Percentiles rank a stretch among this genome's conserved stretches.
phyloP scores from a whole-genome alignment of 805 yeast species.

The Wickerhamiella vanderwaltii region DNA sequence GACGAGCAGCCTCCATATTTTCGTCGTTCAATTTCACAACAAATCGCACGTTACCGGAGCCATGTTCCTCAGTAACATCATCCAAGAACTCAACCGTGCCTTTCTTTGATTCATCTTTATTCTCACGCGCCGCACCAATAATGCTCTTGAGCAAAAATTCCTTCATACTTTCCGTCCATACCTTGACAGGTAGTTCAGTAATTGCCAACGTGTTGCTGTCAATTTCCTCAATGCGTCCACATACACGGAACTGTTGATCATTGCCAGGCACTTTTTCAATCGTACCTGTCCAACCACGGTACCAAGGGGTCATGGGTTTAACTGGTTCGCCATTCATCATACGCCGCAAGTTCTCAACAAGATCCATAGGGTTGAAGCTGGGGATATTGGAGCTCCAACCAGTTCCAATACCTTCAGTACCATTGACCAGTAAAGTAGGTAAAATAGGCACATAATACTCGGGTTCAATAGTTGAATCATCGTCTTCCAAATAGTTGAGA shows the following conservation, averaged over 20 bases:
- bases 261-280: conserved; percentile 43
- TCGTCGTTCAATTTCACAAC: conserved; percentile 60
- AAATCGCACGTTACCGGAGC: conserved; percentile 56
- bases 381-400: conserved; percentile 97
- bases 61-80: conserved; percentile 91
- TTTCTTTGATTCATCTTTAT: conserved; percentile 36
- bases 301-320: conserved; percentile 82
- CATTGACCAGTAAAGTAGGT: conserved; percentile 91
- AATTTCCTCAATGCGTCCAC: conserved; percentile 69
- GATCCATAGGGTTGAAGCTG: conserved; percentile 73
- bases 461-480: conserved; percentile 88
- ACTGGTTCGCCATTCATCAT: conserved; percentile 62
- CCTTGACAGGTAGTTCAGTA: conserved; percentile 81
- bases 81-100: conserved; percentile 64
- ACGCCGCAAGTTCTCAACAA: conserved; percentile 59
- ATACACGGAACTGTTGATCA: conserved; percentile 55
- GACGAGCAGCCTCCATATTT: conserved; percentile 70
- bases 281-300: conserved; percentile 85
- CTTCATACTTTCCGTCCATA: conserved; percentile 87
- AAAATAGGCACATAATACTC: conserved; percentile 89
- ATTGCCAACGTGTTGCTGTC: conserved; percentile 75
- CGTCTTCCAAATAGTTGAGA: conserved; percentile 73
- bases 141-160: conserved; percentile 67
- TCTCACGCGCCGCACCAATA: conserved; percentile 30
- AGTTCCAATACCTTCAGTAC: conserved; percentile 96